Percentiles rank a stretch among this genome's conserved stretches.
These are phyloP conservation scores for Sporothrix sp. DNA, from an alignment of 2,329 filamentous ascomycete genomes.

Conservation along the genomic window DNA sequence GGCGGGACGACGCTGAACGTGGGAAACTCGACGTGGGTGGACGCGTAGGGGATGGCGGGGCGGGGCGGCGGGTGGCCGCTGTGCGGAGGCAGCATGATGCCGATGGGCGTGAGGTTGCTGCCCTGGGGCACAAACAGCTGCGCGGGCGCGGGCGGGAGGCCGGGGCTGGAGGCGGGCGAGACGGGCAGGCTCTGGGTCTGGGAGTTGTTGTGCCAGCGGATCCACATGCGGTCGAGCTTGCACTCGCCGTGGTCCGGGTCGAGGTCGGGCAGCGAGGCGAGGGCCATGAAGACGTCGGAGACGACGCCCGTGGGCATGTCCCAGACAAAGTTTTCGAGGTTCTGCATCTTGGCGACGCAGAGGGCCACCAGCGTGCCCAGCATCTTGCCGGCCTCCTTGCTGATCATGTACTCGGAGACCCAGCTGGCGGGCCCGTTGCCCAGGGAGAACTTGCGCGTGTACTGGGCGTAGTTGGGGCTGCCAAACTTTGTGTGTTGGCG, in stretches of 20 bases:
- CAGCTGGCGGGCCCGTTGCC: constrained; percentile 72
- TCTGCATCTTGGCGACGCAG: constrained; percentile 71
- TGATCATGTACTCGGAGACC: constrained; percentile 74
- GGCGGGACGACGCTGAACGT: constrained; percentile 70
- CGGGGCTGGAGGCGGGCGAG: constrained; percentile 25
- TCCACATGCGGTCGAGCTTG: constrained; percentile 64
- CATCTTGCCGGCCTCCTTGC: constrained; percentile 79
- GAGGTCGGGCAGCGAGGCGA: constrained; percentile 59
- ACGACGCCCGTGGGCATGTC: constrained; percentile 82
- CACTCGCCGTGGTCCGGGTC: constrained; percentile 48
- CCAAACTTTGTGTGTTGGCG: constrained; percentile 20
- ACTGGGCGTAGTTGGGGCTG: constrained; percentile 64
- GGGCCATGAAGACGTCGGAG: constrained; percentile 69
- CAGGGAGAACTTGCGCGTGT: constrained; percentile 71
- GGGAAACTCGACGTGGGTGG: constrained; percentile 61
- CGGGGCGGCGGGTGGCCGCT: constrained; percentile 24
- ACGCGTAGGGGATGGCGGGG: constrained; percentile 38
- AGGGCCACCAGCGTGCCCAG: constrained; percentile 72
- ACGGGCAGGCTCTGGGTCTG: constrained; percentile 28
- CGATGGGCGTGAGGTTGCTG: constrained; percentile 33
- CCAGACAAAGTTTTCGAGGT: constrained; percentile 75
- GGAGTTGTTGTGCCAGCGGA: constrained; percentile 73
- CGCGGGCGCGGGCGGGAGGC: constrained; percentile 12
- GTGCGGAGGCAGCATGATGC: constrained; percentile 27
- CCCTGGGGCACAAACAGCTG: constrained; percentile 24